Evolutionary conservation across 208 protist genomes (phyloP), one percentile per base, ranked within the genome.

Genomic region (Borovskyia barvae): DNA sequence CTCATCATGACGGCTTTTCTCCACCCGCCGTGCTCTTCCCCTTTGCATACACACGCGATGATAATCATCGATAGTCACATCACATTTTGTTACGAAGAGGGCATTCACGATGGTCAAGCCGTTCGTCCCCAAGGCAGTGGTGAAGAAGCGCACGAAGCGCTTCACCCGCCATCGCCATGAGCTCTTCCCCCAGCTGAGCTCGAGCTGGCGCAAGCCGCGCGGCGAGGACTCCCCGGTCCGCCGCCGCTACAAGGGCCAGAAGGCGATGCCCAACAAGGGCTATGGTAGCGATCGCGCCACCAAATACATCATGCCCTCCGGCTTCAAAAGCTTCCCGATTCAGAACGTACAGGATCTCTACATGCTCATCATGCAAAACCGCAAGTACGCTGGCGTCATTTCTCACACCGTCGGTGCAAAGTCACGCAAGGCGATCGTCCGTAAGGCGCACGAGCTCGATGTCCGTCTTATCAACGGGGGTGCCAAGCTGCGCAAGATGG

Each of bases 301-400:
- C 64, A 93, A 96, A 72, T 97, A 98, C 87, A 86, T 98, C 67
- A 88, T 90, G 54, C 98, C 97, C 25, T 94, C 96, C 48, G 97
- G 98, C 68, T 99, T 99, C 88, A 97, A 97, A 80, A 94, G 95
- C 77, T 99, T 99, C 82, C 79, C 82, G 56, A 88, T 99, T 53
- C 77, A 81, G 77, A 98, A 95, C 63, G 86, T 97, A 52, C 78
- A 97, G 74, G 98, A 99, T 62, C 90, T 99, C 45, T 97, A 99
- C 81, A 91, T 99, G 79, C 96, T 99, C 25, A 80, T 99, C 28
- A 99, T 99, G 98, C 98, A 99, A 80, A 99, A 99, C 97, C 93
- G 97, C 67, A 99, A 96, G 83, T 99, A 99, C 87, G 94, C 96
- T 49, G 98, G 98, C 50, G 95, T 99, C 62, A 99, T 99, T 80